Evolutionary conservation across 768 basidiomycete genomes (phyloP), one percentile per base, ranked within the genome.

Genomic region (Russula vinacea): DNA sequence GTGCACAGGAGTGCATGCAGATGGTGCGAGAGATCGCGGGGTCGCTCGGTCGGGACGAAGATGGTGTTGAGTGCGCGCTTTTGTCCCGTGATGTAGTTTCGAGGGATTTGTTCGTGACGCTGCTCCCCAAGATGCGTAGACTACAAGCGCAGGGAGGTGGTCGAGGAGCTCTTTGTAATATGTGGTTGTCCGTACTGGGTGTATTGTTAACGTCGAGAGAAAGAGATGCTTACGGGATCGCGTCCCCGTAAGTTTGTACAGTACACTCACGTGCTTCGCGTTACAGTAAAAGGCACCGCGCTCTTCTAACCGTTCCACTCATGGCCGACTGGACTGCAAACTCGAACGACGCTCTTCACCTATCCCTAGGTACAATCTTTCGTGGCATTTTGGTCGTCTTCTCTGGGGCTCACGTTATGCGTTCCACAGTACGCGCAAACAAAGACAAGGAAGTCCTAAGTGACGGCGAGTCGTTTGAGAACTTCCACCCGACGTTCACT

Each of bases 401-500:
- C 42, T 29, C 6, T 59, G 26, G 32, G 37, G 11, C 59, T 45
- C 60, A 52, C 50, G 33, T 26, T 32, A 16, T 22, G 33, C 35
- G 39, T 58, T 45, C 3, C 52, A 29, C 69, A 94, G 94, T 89
- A 13, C 85, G 90, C 66, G 81, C 88, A n/a, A 73, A 77, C 57
- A 81, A 83, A 63, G 92, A 92, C 75, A 82, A 82, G 66, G 80
- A 83, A 59, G 74, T 72, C 2, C 79, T 88, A 17, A 77, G 74
- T 64, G 80, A 82, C 14, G 79, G 83, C 33, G 88, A 90, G 70
- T 74, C 78, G 16, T 87, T 82, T 64, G 81, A 84, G 64, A 77
- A 79, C 22, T 98, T 97, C 75, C 82, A 89, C 65, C 96, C 96
- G 2, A 77, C 80, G 4, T 99, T 98, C 78, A 98, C 96, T 0